Base-by-base conservation (phyloP, 768 basidiomycete genomes). In the Suillus fuscotomentosus region DNA sequence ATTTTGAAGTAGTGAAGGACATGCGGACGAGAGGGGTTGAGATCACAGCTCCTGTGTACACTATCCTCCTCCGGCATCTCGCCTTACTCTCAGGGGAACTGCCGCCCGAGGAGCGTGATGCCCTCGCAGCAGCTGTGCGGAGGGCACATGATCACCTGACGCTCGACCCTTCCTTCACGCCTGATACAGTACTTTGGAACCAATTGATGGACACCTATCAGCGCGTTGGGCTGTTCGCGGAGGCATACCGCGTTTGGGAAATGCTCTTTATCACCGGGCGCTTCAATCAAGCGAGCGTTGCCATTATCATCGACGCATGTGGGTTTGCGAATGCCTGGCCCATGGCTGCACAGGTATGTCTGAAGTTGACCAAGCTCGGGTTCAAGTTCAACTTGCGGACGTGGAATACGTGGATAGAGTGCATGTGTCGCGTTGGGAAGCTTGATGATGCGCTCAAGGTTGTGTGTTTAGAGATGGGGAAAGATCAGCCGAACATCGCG, bases 161-260 rank as follows among this genome's bases (percentile, higher is more conserved):
- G n/a, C 80, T 95, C 48, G 93, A 95, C 70, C 81, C 89, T 15
- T 82, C 86, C n/a, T 76, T 95, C 63, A 83, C 88, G 10, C 90
- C 93, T 3, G 89, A 94, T 68, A 76, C 79, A 14, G 75, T 79
- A 3, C 80, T 94, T 14, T 88, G 91, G 84, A 96, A 95, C 72
- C 86, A 92, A 70, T 78, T 97, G 66, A 93, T 97, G 91, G 86
- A 93, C 74, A 88, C 92, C 0, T 98, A 96, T 75, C 88, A 91
- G 69, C 88, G 88, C n/a, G 81, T 89, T 8, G 87, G 86, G 5
- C 87, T 86, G 65, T 91, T 89, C 66, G 78, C 77, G 1, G 90
- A 92, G 63, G 88, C 90, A 17, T 89, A 86, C 68, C 82, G 88
- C 42, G 82, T 97, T 3, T 98, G 95, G 94, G 88, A 94, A 71